Base-by-base conservation (phyloP, 2,329 filamentous ascomycete genomes). In the Aspergillus caelatus region DNA sequence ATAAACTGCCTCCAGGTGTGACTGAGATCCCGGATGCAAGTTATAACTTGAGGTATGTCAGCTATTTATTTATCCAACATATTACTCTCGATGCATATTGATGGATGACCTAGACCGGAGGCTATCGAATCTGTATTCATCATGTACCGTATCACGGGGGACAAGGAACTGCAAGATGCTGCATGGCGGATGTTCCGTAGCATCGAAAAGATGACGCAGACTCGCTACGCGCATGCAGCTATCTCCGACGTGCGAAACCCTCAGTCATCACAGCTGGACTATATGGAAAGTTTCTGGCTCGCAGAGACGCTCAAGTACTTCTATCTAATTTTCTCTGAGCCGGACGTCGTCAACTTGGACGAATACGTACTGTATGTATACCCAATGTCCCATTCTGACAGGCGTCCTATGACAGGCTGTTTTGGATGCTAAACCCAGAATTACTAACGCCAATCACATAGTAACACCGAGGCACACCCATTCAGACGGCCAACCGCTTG, bases 51-150 rank as follows among this genome's bases (percentile, higher is more conserved):
- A 67, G 75, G 75, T 77, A 68, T 21, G 68, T 56, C 23, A 11
- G 21, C 21, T 41, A 14, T n/a, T 26, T 0, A 4, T 55, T 8
- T 16, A 14, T 3, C 21, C 4, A 39, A 11, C 12, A 26, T 19
- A 14, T 55, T 23, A 19, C 4, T 52, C 4, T 32, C 4, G 28
- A 12, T 52, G 16, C 4, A 39, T 46, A 54, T 26, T 55, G 6
- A 26, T 14, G 14, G 14, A 4, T 28, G 2, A n/a, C 48, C 30
- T 65, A 80, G 74, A 65, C 80, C 86, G 0, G 86, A 88, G 72
- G 85, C 86, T 2, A 86, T 88, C 52, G 86, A 88, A 71, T 85
- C 82, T n/a, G 81, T 88, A 3, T 88, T 88, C 72, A 79, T 88
- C 67, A 76, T 88, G 73, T 87, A 88, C 68, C 82, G 86, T 23